phyloP scores from a whole-genome alignment of 2,329 filamentous ascomycete genomes.

The Neonectria magnoliae region DNA sequence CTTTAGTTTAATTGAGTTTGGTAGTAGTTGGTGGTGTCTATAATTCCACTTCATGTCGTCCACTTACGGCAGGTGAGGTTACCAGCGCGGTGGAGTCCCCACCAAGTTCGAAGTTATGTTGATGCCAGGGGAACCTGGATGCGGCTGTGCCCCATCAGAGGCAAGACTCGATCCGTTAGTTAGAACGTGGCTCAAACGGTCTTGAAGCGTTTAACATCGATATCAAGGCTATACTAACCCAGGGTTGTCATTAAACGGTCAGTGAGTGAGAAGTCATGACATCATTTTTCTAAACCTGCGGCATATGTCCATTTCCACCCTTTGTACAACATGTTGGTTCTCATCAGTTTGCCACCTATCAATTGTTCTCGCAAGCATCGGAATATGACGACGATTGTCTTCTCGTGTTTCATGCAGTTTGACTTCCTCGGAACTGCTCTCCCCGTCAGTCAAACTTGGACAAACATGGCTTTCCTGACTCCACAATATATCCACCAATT shows the following conservation, averaged over 20 bases:
- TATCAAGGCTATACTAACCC: background rate
- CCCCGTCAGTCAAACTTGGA: background rate
- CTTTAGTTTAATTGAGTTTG: background rate
- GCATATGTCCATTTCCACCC: background rate
- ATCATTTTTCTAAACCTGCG: background rate
- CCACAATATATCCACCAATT: slow-evolving; percentile 7
- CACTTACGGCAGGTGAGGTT: background rate
- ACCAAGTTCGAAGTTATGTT: background rate
- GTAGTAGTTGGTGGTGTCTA: background rate
- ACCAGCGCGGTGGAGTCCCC: background rate
- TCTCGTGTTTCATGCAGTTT: background rate
- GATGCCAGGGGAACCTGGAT: background rate
- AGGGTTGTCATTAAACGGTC: background rate
- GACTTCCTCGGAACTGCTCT: background rate
- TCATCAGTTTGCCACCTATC: background rate
- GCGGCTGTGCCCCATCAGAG: background rate
- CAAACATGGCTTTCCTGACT: background rate
- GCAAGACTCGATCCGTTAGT: background rate
- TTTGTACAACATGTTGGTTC: background rate
- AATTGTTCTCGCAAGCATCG: no score
- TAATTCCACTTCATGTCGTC: background rate
- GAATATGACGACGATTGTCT: background rate
- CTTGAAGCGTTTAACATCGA: background rate
- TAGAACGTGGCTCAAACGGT: background rate
- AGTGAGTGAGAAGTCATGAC: background rate